Evolutionary conservation across 1,284 basidiomycete genomes (phyloP), one percentile per base, ranked within the genome.

Genomic region (Hymenochaete sp.): DNA sequence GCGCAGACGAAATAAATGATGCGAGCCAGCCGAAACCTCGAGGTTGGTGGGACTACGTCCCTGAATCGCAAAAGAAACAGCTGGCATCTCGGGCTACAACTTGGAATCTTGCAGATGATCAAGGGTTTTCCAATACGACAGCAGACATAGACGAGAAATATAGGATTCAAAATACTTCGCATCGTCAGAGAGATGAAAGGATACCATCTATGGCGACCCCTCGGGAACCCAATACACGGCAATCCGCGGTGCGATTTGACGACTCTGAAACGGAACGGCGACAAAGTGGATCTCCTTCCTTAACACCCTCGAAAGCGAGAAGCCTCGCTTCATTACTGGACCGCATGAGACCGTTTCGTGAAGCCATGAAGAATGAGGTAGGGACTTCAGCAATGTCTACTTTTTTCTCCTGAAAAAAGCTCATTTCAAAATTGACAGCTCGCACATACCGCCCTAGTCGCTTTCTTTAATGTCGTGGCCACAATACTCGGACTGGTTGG

Each of bases 311-410:
- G 19, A 59, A 63, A 13, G 24, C 33, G 45, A 70, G 70, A 49
- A 65, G 69, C 25, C 58, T 77, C 26, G 69, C 69, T 44, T 65
- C 68, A 50, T 64, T 73, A 38, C 65, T 77, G 41, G 72, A 75
- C 10, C 66, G 70, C 10, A 72, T 79, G 65, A 67, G 67, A 48
- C 58, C 75, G 31, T 73, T 81, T 47, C 68, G 67, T 24, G 60
- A 68, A 51, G 75, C 71, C 16, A 71, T 82, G 62, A 72, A 69
- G 53, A 73, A 82, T 56, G 79, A 82, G 69, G 79, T 79, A 53
- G 26, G 66, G 38, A 11, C 38, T 26, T 44, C 19, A 10, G 10
- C 53, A 21, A 18, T 32, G 28, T 31, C 38, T 19, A 33, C 21
- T 7, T 19, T 8, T 28, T 3, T 14, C 28, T 19, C 5, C 32